Conservation (phyloP, 148 eudicot genomes). For the Fagopyrum esculentum region DNA sequence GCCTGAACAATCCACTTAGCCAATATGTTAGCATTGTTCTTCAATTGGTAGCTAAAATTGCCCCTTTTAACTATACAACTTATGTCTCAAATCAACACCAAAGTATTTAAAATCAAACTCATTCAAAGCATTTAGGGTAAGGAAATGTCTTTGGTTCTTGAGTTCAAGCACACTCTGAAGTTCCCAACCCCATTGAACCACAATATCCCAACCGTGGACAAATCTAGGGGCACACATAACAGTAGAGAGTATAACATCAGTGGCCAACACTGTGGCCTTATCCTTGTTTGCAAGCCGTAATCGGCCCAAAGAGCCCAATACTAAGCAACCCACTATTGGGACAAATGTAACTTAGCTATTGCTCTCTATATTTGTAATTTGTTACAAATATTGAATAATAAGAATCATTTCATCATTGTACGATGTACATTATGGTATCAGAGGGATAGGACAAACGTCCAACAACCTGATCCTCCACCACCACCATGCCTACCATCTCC, state of each 20-base stretch:
- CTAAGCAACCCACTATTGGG: no score
- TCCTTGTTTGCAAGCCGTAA: constrained; percentile 76
- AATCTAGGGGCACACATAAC: constrained; percentile 84
- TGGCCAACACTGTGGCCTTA: constrained; percentile 88
- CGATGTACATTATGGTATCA: no score
- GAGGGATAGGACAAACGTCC: no score
- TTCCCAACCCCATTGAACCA: constrained; percentile 78
- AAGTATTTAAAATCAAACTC: constrained; percentile 91
- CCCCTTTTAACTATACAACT: constrained; percentile 89
- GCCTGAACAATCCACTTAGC: constrained; percentile 98
- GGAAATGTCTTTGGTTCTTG: constrained; percentile 55
- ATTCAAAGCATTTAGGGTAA: constrained; percentile 81
- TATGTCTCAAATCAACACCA: constrained; percentile 94
- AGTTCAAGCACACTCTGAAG: constrained; percentile 67
- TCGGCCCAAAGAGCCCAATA: no score
- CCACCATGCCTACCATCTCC: no score
- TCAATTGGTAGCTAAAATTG: constrained; percentile 89
- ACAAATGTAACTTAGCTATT: no score
- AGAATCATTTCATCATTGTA: no score
- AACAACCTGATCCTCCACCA: no score
- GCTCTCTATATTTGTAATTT: no score
- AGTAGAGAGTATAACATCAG: constrained; percentile 66
- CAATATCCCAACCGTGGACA: constrained; percentile 94
- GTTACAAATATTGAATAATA: no score
- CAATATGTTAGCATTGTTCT: constrained; percentile 86